Evolutionary conservation across 257 asterid genomes (phyloP).

Genomic region (Rubia yunnanensis): DNA sequence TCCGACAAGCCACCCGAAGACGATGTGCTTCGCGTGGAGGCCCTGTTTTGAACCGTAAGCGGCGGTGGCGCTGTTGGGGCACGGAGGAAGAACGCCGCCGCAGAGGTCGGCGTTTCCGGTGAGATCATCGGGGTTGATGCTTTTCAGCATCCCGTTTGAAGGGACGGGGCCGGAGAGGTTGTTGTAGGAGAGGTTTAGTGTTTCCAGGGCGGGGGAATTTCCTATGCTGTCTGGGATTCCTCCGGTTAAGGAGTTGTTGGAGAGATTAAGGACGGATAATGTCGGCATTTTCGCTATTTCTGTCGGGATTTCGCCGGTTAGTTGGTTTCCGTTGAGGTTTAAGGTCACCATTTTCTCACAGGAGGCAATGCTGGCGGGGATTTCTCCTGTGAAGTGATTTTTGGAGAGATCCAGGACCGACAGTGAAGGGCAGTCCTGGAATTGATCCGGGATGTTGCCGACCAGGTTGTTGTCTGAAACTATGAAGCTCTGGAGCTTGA

Average conservation of each 20-base stretch:
- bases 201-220: constrained; percentile 67
- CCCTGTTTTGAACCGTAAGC: constrained; percentile 20
- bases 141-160: constrained; percentile 50
- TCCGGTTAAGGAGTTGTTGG: constrained; percentile 67
- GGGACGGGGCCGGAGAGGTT: constrained; percentile 62
- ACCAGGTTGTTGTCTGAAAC: constrained; percentile 40
- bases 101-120: constrained; percentile 56
- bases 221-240: constrained; percentile 63
- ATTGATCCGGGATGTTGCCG: constrained; percentile 62
- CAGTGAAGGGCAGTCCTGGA: constrained; percentile 54
- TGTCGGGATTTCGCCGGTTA: constrained; percentile 50
- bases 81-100: constrained; percentile 66
- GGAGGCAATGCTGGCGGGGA: constrained; percentile 58
- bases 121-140: constrained; percentile 58
- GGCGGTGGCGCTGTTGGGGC: constrained; percentile 31
- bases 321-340: constrained; percentile 43
- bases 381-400: constrained; percentile 45
- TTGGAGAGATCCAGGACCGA: constrained; percentile 54
- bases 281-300: constrained; percentile 51
- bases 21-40: constrained; percentile 36
- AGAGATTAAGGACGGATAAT: constrained; percentile 53
- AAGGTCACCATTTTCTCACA: constrained; percentile 54
- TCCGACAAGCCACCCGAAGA: constrained; percentile 57
- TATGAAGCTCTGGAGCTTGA: constrained; percentile 46
- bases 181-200: constrained; percentile 53